Conservation (phyloP, 1,139 yeast genomes). For the Kazachstania sp. region DNA sequence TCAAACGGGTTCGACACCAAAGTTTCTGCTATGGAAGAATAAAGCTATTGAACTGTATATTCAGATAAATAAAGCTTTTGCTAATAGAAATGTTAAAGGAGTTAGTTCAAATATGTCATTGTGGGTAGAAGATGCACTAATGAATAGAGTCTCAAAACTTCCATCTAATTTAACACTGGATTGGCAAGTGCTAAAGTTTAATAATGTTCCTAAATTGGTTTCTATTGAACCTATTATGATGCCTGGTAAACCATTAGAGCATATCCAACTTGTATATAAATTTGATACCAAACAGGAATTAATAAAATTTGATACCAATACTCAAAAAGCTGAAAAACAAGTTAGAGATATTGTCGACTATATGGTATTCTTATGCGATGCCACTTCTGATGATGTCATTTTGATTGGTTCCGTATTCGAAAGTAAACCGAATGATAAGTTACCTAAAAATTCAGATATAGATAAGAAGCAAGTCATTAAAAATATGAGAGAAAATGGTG, state of each 20-base stretch:
- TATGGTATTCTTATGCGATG: conserved; percentile 68
- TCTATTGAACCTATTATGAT: conserved; percentile 62
- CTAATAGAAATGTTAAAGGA: conserved; percentile 38
- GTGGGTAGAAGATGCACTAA: conserved; percentile 55
- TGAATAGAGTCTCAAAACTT: conserved; percentile 42
- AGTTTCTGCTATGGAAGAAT: conserved; percentile 65
- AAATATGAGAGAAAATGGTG: conserved; percentile 44
- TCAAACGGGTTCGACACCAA: conserved; percentile 55
- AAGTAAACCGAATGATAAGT: conserved; percentile 37
- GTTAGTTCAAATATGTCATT: conserved; percentile 42
- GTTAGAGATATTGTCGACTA: conserved; percentile 64
- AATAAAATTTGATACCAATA: conserved; percentile 40
- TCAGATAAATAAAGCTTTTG: conserved; percentile 61
- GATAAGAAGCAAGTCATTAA: conserved; percentile 33
- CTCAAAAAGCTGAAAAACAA: conserved; percentile 39
- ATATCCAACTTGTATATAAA: conserved; percentile 67
- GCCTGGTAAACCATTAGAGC: conserved; percentile 51
- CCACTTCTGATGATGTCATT: conserved; percentile 54
- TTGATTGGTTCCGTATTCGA: conserved; percentile 81
- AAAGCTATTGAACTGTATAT: conserved; percentile 60
- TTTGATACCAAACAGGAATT: conserved; percentile 68
- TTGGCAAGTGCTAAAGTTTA: conserved; percentile 72
- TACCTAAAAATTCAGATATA: conserved; percentile 28
- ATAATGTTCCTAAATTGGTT: conserved; percentile 61
- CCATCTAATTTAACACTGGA: conserved; percentile 54